Evolutionary conservation across 106 monocot species (phyloP).

Genomic region (Gastrodia elata): DNA sequence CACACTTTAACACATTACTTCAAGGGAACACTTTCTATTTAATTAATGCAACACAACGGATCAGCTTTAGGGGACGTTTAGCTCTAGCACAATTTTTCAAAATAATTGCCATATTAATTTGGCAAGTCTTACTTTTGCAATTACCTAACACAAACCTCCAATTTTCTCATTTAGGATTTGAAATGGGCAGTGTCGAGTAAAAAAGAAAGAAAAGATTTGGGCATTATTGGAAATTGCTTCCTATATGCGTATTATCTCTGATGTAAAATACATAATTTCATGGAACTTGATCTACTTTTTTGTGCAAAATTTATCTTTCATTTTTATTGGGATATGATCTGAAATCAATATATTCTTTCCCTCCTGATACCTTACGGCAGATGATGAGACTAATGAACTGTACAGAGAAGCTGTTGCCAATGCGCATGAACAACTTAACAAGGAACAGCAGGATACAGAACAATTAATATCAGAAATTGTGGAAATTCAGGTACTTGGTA

Average conservation of each 20-base stretch:
- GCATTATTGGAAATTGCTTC: no score
- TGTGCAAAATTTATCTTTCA: background rate
- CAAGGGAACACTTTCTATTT: no score
- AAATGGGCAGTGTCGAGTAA: no score
- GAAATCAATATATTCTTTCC: background rate
- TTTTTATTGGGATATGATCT: background rate
- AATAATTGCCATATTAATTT: no score
- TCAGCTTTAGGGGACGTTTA: no score
- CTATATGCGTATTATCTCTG: background rate
- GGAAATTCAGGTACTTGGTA: conserved; percentile 43
- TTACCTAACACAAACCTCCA: no score
- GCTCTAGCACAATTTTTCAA: no score
- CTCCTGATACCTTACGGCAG: conserved; percentile 15
- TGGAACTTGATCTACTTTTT: background rate
- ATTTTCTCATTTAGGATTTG: no score
- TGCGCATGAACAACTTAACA: conserved; percentile 47
- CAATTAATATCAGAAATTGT: conserved; percentile 61
- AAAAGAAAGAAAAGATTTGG: no score
- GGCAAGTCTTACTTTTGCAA: no score
- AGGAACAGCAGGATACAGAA: conserved; percentile 50
- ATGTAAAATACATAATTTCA: background rate
- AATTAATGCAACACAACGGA: no score
- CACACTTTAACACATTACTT: no score
- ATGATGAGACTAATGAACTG: conserved; percentile 13
- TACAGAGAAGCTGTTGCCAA: conserved; percentile 27